Conservation (phyloP, 192 early-diverging fungal species). For the Rhizoclosmatium sp. region DNA sequence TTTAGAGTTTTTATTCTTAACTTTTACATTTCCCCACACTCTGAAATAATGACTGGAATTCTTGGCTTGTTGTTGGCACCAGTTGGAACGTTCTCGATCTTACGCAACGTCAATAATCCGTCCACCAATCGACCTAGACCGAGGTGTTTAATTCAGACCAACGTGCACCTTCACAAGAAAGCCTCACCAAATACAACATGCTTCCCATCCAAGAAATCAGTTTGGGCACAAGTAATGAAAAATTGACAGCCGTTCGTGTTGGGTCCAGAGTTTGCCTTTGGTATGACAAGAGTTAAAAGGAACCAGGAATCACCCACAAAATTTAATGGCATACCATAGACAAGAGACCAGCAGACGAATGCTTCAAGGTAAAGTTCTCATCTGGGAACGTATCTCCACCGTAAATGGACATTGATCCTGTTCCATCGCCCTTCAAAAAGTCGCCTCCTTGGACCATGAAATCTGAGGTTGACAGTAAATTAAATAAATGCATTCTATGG, state of each 20-base stretch:
- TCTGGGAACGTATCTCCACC: slow-evolving; percentile 72
- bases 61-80: slow-evolving; percentile 88
- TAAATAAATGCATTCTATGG: neutral
- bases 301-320: neutral
- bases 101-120: slow-evolving; percentile 86
- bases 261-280: slow-evolving; percentile 81
- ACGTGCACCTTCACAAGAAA: slow-evolving; percentile 57
- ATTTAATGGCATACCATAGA: slow-evolving; percentile 74
- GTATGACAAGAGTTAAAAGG: neutral
- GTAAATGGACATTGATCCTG: slow-evolving; percentile 86
- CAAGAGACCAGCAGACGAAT: slow-evolving; percentile 81
- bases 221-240: slow-evolving; percentile 89
- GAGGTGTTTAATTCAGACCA: slow-evolving; percentile 18
- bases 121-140: slow-evolving; percentile 81
- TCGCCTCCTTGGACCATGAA: slow-evolving; percentile 96
- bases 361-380: slow-evolving; percentile 88
- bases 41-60: slow-evolving; percentile 81
- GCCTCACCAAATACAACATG: slow-evolving; percentile 86
- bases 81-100: slow-evolving; percentile 93
- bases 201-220: slow-evolving; percentile 87
- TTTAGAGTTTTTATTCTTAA: slow-evolving; percentile 1
- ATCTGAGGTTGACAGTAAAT: slow-evolving; percentile 50
- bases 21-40: slow-evolving; percentile 73
- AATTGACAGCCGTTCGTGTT: slow-evolving; percentile 93
- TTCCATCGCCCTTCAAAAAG: slow-evolving; percentile 90